Evolutionary conservation across 345 rosid species (phyloP), one percentile per base, ranked within the genome.

Genomic region (Turritis glabra): DNA sequence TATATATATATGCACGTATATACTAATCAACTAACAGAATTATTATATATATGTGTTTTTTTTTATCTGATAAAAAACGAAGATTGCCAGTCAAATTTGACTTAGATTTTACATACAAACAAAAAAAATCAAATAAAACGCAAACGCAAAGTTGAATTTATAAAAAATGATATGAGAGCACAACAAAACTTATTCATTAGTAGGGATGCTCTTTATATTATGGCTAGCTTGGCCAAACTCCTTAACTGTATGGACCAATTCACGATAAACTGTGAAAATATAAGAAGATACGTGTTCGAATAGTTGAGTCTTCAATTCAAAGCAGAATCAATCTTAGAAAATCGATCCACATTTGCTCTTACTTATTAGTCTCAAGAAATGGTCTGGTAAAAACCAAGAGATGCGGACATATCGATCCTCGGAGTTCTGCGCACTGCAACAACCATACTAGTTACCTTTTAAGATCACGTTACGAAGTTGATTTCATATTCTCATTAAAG

Each of bases 391-490:
- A 56, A 30, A 32, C n/a, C 63, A 57, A 10, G 41, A 56, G 19
- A 29, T 6, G 14, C 32, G 6, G 57, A 52, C 10, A 52, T 30
- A 25, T 25, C 9, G 19, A 54, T 54, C 43, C 25, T 2, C 15
- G 4, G 41, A 10, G 41, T 32, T 32, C 9, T 57, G 25, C 15
- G 35, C 41, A 32, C 14, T 23, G 62, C 43, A 5, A 11, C 25
- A 18, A 32, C 18, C 22, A 25, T 44, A 5, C 38, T 5, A 17
- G 40, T 5, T 63, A 64, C 26, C 43, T 64, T 64, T 64, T 17
- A 46, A 64, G 10, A 46, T 46, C 69, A 64, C 69, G 69, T 46
- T 64, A 47, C 69, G 19, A 13, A 64, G 27, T 46, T 64, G 33
- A 30, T 46, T n/a, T 12, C 26, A 44, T 44, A 30, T 6, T 8